phyloP scores from a whole-genome alignment of 768 basidiomycete genomes.

The Harrya chromipes region DNA sequence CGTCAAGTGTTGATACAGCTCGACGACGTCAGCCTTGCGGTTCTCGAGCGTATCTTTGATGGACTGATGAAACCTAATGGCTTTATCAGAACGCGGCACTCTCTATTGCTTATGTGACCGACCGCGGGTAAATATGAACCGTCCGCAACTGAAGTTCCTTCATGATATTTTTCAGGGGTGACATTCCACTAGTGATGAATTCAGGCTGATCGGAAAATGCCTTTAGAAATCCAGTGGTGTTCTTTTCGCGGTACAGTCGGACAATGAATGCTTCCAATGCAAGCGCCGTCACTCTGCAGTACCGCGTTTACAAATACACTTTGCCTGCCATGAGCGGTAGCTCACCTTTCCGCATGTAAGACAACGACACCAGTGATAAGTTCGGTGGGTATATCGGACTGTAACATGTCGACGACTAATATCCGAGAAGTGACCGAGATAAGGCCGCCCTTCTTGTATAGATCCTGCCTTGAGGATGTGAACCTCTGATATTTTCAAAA shows the following conservation, averaged over 20 bases:
- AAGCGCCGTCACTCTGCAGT: constrained; percentile 73
- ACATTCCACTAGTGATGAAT: constrained; percentile 87
- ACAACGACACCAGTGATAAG: constrained; percentile 88
- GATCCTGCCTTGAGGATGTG: constrained; percentile 53
- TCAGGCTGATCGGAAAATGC: constrained; percentile 98
- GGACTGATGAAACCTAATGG: constrained; percentile 78
- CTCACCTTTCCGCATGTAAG: constrained; percentile 86
- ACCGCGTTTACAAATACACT: background rate
- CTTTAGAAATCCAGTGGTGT: constrained; percentile 88
- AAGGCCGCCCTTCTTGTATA: constrained; percentile 87
- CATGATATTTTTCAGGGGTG: constrained; percentile 88
- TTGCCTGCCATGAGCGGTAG: background rate
- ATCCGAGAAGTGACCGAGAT: constrained; percentile 93
- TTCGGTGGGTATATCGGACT: constrained; percentile 77
- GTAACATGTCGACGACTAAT: constrained; percentile 91
- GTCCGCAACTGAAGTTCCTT: constrained; percentile 86
- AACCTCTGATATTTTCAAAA: background rate
- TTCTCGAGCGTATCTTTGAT: constrained; percentile 81
- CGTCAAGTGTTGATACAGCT: constrained; percentile 83
- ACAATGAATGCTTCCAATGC: constrained; percentile 92
- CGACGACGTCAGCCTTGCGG: constrained; percentile 86
- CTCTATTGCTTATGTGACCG: constrained; percentile 7
- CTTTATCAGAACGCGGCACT: background rate
- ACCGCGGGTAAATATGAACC: constrained; percentile 95
- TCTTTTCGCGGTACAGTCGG: constrained; percentile 85